These are phyloP conservation scores for Hansfordia pulvinata DNA, from an alignment of 2,329 filamentous ascomycete species.

Conservation along the genomic window DNA sequence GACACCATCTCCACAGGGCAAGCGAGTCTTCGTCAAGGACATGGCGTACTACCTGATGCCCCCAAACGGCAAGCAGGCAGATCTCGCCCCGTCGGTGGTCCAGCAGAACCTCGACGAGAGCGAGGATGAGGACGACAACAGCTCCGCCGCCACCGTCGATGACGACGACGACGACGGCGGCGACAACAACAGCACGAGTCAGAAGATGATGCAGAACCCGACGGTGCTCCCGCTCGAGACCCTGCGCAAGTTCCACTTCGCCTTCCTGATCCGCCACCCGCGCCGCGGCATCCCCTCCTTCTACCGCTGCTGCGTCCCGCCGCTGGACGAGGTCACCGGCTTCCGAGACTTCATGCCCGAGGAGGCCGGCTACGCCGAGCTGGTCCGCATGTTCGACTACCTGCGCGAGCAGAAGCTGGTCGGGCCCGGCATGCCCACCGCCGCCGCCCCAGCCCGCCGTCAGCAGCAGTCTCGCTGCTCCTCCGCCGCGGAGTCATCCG, in stretches of 20 bases:
- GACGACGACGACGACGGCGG: conserved; percentile 12
- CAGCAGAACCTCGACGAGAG: conserved; percentile 26
- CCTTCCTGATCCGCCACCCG: conserved; percentile 95
- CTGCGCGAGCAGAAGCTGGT: conserved; percentile 56
- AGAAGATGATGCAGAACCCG: conserved; percentile 50
- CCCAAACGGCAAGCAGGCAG: conserved; percentile 52
- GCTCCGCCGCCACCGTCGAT: conserved; percentile 4
- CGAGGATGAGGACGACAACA: conserved; percentile 9
- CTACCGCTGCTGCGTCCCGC: conserved; percentile 86
- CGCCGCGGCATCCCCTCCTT: conserved; percentile 83
- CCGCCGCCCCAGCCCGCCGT: too few species aligned
- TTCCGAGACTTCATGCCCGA: conserved; percentile 77
- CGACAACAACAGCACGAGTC: conserved; percentile 14
- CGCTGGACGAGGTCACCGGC: conserved; percentile 67
- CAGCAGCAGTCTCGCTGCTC: too few species aligned
- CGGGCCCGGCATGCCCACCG: conserved; percentile 51
- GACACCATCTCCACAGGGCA: conserved; percentile 42
- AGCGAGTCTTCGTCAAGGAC: conserved; percentile 95
- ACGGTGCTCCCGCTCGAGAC: conserved; percentile 67
- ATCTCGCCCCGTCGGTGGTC: conserved; percentile 69
- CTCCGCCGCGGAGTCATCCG: too few species aligned
- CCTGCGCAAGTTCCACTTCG: conserved; percentile 77
- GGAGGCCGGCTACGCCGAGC: conserved; percentile 84
- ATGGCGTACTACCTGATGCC: conserved; percentile 88
- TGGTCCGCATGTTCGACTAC: conserved; percentile 79